These are phyloP conservation scores for Zygosaccharomyces siamensis DNA, from an alignment of 805 yeast species.

Conservation along the genomic window DNA sequence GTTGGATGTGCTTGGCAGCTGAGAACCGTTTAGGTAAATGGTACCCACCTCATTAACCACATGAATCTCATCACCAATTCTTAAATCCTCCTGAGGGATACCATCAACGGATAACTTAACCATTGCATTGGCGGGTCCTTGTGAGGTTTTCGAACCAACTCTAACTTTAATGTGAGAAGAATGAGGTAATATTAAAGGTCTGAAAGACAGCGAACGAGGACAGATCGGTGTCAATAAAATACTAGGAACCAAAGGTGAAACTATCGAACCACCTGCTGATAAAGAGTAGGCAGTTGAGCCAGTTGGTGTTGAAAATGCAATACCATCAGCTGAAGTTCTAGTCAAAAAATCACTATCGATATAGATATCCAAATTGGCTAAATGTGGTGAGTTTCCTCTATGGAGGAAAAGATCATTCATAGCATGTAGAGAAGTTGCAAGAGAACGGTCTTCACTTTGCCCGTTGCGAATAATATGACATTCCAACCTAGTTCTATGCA, in stretches of 20 bases:
- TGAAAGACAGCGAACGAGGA: constrained; percentile 83
- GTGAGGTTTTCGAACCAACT: constrained; percentile 46
- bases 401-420: constrained; percentile 90
- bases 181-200: constrained; percentile 81
- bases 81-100: constrained; percentile 60
- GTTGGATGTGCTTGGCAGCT: constrained; percentile 38
- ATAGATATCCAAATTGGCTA: constrained; percentile 76
- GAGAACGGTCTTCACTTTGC: constrained; percentile 10
- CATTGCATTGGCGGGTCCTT: constrained; percentile 33
- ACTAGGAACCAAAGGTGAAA: constrained; percentile 82
- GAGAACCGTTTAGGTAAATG: constrained; percentile 48
- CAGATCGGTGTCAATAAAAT: constrained; percentile 84
- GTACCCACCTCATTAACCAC: constrained; percentile 63
- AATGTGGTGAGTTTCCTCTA: constrained; percentile 82
- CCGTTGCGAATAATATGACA: constrained; percentile 55
- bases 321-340: constrained; percentile 88
- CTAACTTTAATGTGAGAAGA: constrained; percentile 66
- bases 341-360: constrained; percentile 83
- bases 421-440: constrained; percentile 47
- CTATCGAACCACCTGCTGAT: constrained; percentile 88
- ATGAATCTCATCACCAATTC: constrained; percentile 75
- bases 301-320: constrained; percentile 82
- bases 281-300: constrained; percentile 93
- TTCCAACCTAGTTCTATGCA: constrained; percentile 73
- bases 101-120: constrained; percentile 81